These are phyloP conservation scores for Paramecium caudatum DNA, from an alignment of 73 alveolate genomes.

Conservation along the genomic window DNA sequence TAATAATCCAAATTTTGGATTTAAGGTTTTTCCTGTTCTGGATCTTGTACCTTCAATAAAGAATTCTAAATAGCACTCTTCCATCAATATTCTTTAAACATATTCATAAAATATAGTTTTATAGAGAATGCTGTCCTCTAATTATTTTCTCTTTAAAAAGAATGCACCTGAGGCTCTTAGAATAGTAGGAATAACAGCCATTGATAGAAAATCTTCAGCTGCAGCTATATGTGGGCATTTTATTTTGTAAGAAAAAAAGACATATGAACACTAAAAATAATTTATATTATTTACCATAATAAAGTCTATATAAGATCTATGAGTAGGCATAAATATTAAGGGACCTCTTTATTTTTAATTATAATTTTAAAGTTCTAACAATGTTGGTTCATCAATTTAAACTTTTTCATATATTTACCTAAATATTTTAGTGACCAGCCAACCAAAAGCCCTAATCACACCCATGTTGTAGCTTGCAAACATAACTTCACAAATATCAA, in stretches of 20 bases:
- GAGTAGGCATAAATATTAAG: conserved; percentile 91
- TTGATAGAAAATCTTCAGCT: conserved; percentile 91
- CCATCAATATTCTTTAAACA: conserved; percentile 80
- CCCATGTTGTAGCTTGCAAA: conserved; percentile 77
- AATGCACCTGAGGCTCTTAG: conserved; percentile 93
- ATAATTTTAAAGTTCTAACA: conserved; percentile 73
- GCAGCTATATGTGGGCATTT: conserved; percentile 95
- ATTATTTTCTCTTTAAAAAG: conserved; percentile 86
- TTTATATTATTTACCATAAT: conserved; percentile 67
- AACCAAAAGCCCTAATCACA: conserved; percentile 78
- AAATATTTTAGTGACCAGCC: conserved; percentile 84
- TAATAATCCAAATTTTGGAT: conserved; percentile 88
- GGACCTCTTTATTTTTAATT: conserved; percentile 82
- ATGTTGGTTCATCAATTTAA: conserved; percentile 79
- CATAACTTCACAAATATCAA: conserved; percentile 81
- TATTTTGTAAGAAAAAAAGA: conserved; percentile 86
- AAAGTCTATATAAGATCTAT: conserved; percentile 93
- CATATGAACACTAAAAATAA: conserved; percentile 74
- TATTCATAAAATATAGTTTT: conserved; percentile 89
- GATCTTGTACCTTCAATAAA: conserved; percentile 94
- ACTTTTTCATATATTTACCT: conserved; percentile 87
- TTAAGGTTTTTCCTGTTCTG: conserved; percentile 88
- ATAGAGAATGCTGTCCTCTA: conserved; percentile 87
- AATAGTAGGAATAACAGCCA: conserved; percentile 82
- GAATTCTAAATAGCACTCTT: conserved; percentile 84